phyloP scores from a whole-genome alignment of 1,284 basidiomycete genomes.

The Ganoderma lingzhi region DNA sequence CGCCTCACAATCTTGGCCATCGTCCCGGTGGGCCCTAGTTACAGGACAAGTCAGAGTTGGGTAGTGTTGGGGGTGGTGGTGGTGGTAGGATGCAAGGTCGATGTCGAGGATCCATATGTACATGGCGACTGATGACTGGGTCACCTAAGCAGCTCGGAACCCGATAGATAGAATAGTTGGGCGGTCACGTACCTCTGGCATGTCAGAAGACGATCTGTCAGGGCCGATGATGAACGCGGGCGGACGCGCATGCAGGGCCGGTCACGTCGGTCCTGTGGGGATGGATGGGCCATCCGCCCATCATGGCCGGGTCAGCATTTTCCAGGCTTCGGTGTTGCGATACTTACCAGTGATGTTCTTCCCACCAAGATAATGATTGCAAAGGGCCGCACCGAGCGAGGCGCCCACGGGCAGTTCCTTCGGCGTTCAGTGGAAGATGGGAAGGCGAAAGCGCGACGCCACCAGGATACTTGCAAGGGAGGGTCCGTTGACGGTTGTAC shows the following conservation, averaged over 20 bases:
- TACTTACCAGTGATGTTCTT: not conserved
- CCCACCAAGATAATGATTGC: not conserved
- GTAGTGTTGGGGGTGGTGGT: not conserved
- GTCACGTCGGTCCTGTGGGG: not conserved
- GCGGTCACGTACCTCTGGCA: constrained; percentile 2
- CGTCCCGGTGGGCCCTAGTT: not conserved
- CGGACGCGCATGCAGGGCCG: not conserved
- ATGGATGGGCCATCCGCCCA: not conserved
- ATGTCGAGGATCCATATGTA: not conserved
- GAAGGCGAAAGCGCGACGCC: not conserved
- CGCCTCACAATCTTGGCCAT: constrained; percentile 13
- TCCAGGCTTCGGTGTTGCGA: not conserved
- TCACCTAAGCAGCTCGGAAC: constrained; percentile 1
- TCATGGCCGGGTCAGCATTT: not conserved
- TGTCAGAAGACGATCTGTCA: constrained; percentile 3
- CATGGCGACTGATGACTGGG: not conserved
- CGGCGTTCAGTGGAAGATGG: not conserved
- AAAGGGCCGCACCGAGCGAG: not conserved
- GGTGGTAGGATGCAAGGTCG: not conserved
- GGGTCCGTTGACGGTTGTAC: not conserved
- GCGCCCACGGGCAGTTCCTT: not conserved
- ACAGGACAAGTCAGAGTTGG: not conserved
- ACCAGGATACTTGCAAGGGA: not conserved
- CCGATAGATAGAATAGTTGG: not conserved
- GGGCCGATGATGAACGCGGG: constrained; percentile 2